Evolutionary conservation across 2,329 filamentous ascomycete species (phyloP), one percentile per base, ranked within the genome.

Genomic region (Chrysoporthe austroafricana): DNA sequence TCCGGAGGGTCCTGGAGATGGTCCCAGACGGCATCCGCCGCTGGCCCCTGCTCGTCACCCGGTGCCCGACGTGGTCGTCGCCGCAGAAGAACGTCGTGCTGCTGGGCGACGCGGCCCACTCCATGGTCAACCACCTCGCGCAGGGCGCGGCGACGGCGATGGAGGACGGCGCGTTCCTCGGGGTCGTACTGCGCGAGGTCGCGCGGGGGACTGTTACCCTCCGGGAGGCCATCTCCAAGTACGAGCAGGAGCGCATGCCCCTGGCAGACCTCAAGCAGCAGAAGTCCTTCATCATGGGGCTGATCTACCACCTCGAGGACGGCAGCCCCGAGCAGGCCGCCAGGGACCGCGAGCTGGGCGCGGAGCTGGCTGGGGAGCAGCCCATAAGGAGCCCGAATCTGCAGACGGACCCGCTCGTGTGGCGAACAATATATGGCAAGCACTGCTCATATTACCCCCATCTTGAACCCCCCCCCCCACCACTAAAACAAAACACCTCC

Each of bases 61-160:
- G 79, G 1, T 80, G 80, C 3, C 71, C 81, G 64, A 70, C 75
- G 1, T 83, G 80, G 80, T 80, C 78, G 1, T 81, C 77, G 48
- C 71, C 76, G 1, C 72, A 76, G 60, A 79, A 78, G 71, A 82
- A 81, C 63, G 74, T 82, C 3, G 78, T 82, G 1, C 71, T 83
- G n/a, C 79, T 82, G 66, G 81, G 81, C 9, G 79, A 81, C 70
- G 79, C 80, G 0, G 79, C 77, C 0, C 80, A 80, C 71, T 67
- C 70, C 46, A 82, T 81, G 80, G 75, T 77, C 21, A 79, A 81
- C 66, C 77, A 81, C 69, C 79, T 81, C 77, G 79, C 79, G 4
- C 80, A 82, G 71, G 80, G 80, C 8, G 80, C 79, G 18, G 80
- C 79, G n/a, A 82, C 78, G 8, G 76, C 76, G 1, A 81, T 82